Base-by-base conservation (phyloP, 2,329 filamentous ascomycete species). In the Aphanocladium album region DNA sequence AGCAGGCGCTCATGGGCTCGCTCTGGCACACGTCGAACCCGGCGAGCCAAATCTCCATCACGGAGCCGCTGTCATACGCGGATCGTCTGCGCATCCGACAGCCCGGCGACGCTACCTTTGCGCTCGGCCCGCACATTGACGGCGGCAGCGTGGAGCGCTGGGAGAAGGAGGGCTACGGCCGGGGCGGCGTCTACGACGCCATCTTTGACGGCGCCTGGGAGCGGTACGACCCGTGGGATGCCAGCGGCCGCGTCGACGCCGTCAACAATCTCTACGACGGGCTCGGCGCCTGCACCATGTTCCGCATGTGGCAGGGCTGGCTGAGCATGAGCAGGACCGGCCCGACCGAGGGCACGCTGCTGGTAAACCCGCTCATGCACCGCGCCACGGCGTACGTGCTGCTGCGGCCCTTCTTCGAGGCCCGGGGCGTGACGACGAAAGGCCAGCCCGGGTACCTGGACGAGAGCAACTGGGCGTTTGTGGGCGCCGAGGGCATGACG, bases 291-390 rank as follows among this genome's bases (percentile, higher is more conserved):
- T 96, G 91, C 74, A 88, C 83, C 50, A 91, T 92, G 79, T 92
- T 96, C 74, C 83, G 93, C 43, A 89, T 91, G 81, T 93, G 90
- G 72, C 93, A 97, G 74, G 93, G 91, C 19, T 97, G 93, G 93
- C 74, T 97, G 57, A 84, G 83, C 62, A 88, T 97, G 81, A 91
- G 88, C 61, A 76, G 79, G n/a, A 88, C 86, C 0, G 85, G 81
- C 0, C 89, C 90, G 0, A 80, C 81, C 5, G 87, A 96, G 75
- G 93, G 93, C 1, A 95, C 92, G 0, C 74, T 97, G 57, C 80
- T 90, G 47, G 89, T 96, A 2, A 93, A 93, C 67, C 93, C 93
- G 0, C 78, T 96, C 57, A 75, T 95, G 50, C 82, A 83, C 64
- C 83, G 90, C 58, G 85, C 90, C 0, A 95, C 89, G 0, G 87